A percentile compares a stretch with the other conserved stretches of the same genome.
phyloP scores from a whole-genome alignment of 768 basidiomycete genomes.

The Phlebiopsis flavidoalba region DNA sequence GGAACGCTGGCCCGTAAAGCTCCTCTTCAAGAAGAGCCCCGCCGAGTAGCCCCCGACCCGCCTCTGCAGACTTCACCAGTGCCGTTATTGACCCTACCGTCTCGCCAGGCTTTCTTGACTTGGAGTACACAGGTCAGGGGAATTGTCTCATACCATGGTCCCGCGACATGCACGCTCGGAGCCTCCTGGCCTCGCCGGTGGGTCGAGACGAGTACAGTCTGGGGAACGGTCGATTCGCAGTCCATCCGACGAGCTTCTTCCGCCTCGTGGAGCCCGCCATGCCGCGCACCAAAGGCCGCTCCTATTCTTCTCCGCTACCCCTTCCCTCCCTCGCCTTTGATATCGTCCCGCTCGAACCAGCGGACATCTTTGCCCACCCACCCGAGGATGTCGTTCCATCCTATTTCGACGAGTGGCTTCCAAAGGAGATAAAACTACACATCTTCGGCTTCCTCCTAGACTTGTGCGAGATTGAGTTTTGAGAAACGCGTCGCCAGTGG shows the following conservation, averaged over 20 bases:
- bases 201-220: conserved; percentile 18
- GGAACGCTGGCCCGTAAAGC: conserved; percentile 52
- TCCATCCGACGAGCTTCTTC: conserved; percentile 15
- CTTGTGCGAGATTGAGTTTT: conserved; percentile 57
- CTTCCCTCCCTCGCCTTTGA: conserved; percentile 48
- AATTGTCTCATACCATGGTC: conserved; percentile 42
- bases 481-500: conserved; percentile 35
- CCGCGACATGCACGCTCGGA: conserved; percentile 28
- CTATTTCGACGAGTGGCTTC: conserved; percentile 67
- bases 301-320: conserved; percentile 62
- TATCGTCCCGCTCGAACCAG: conserved; percentile 42
- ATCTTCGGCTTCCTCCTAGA: conserved; percentile 52
- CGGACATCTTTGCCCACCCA: conserved; percentile 50
- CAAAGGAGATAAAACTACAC: conserved; percentile 63
- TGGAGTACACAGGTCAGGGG: conserved; percentile 20
- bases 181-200: conserved; percentile 16
- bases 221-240: conserved; percentile 15
- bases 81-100: conserved; percentile 8
- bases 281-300: conserved; percentile 49
- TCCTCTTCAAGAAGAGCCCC: conserved; percentile 42
- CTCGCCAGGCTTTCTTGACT: conserved; percentile 14
- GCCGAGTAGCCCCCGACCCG: conserved; percentile 9
- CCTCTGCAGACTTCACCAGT: neutral
- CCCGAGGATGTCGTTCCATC: conserved; percentile 33
- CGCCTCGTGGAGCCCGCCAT: conserved; percentile 15